These are phyloP conservation scores for Hibiscus tridactylites DNA, from an alignment of 345 rosid species.

Conservation along the genomic window DNA sequence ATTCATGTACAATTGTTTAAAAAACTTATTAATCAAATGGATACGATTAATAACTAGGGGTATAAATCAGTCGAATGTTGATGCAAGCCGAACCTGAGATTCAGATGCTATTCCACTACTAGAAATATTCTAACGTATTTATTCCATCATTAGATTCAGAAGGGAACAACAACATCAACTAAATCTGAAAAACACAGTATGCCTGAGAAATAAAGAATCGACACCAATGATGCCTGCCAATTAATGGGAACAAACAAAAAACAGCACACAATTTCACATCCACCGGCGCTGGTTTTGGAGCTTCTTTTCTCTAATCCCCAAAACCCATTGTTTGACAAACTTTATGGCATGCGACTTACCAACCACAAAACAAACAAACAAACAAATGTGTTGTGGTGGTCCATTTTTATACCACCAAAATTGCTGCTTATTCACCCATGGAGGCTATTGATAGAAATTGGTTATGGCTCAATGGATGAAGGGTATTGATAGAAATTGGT, in stretches of 20 bases:
- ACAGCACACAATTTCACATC: background rate
- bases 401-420: too few relatives aligned
- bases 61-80: too few relatives aligned
- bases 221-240: background rate
- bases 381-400: too few relatives aligned
- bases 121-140: background rate
- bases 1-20: too few relatives aligned
- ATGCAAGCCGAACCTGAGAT: background rate
- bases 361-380: background rate
- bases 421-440: too few relatives aligned
- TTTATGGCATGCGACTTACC: background rate
- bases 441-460: too few relatives aligned
- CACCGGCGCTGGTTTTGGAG: background rate
- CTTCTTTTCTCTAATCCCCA: background rate
- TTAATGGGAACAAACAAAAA: background rate
- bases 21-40: too few relatives aligned
- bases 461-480: too few relatives aligned
- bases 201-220: background rate
- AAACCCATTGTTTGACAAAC: background rate
- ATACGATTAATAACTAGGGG: too few relatives aligned
- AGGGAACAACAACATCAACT: background rate
- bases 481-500: too few relatives aligned
- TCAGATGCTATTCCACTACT: background rate
- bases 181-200: background rate
- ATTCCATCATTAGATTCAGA: background rate